Conservation (phyloP, 805 yeast genomes). For the Sungouiella blattae region DNA sequence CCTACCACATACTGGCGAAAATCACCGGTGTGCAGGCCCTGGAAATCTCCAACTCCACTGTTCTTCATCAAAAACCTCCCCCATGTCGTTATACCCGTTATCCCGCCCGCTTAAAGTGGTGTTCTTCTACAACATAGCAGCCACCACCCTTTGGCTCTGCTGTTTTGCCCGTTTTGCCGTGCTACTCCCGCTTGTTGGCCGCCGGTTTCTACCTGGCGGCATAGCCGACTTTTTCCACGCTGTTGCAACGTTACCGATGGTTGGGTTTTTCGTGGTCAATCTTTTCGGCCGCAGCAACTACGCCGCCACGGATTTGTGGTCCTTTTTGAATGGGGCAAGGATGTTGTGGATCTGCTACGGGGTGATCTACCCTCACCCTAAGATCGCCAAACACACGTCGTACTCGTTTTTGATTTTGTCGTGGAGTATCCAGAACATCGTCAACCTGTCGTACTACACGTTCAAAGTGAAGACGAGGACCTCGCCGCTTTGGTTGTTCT, state of each 20-base stretch:
- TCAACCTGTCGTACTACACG: conserved; percentile 33
- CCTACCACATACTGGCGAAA: too few relatives aligned
- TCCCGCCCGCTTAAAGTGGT: conserved; percentile 28
- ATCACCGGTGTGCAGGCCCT: too few relatives aligned
- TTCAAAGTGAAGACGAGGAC: conserved; percentile 33
- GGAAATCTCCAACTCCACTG: too few relatives aligned
- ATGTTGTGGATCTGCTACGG: conserved; percentile 41
- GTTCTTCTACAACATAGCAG: conserved; percentile 31
- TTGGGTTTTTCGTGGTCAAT: conserved; percentile 18
- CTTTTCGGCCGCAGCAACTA: conserved; percentile 3
- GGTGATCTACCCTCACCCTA: conserved; percentile 40
- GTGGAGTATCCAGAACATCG: conserved; percentile 33
- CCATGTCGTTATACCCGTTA: conserved; percentile 37
- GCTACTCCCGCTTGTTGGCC: conserved; percentile 61
- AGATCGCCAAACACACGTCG: conserved; percentile 38
- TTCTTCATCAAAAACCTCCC: too few relatives aligned
- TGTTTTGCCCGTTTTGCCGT: conserved; percentile 48
- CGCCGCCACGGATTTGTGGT: conserved; percentile 21
- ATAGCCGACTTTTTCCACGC: conserved; percentile 61
- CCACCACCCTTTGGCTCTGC: conserved; percentile 46
- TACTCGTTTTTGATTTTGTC: conserved; percentile 35
- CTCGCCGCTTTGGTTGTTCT: conserved; percentile 32
- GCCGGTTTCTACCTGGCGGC: conserved; percentile 64
- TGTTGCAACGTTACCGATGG: conserved; percentile 33
- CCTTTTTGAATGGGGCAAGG: conserved; percentile 24